phyloP scores from a whole-genome alignment of 352 stramenopile species.

The Globisporangium emineosum region DNA sequence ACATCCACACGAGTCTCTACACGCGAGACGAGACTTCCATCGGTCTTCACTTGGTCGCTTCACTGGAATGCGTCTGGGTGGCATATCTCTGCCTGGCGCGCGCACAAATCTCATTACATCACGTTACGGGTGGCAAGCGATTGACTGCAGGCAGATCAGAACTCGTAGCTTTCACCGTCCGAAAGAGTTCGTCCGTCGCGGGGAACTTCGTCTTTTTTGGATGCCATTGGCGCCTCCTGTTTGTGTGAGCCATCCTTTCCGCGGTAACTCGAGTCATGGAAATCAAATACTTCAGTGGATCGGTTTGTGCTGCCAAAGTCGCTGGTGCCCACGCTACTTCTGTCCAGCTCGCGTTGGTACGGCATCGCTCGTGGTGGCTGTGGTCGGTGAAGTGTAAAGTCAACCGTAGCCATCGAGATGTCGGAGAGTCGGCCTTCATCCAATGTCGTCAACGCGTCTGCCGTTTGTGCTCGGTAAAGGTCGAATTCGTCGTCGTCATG shows the following conservation, averaged over 20 bases:
- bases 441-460: conserved; percentile 14
- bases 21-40: conserved; percentile 4
- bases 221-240: conserved; percentile 5
- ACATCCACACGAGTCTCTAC: conserved; percentile 8
- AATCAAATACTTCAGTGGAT: conserved; percentile 40
- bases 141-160: conserved; percentile 30
- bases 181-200: conserved; percentile 43
- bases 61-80: neutral
- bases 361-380: conserved; percentile 13
- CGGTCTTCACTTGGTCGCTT: conserved; percentile 3
- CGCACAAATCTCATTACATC: neutral
- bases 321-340: conserved; percentile 13
- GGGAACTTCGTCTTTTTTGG: conserved; percentile 1
- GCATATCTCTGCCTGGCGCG: neutral
- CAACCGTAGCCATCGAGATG: conserved; percentile 20
- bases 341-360: conserved; percentile 13
- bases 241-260: conserved; percentile 22
- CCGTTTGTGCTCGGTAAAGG: conserved; percentile 11
- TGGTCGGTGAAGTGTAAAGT: conserved; percentile 22
- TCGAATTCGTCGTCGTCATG: conserved; percentile 39
- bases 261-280: conserved; percentile 26
- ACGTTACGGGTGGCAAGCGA: neutral
- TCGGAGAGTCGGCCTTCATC: conserved; percentile 21
- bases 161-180: conserved; percentile 73
- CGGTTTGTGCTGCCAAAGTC: conserved; percentile 30